Conservation (phyloP, 768 basidiomycete genomes). For the Auricularia sp. region DNA sequence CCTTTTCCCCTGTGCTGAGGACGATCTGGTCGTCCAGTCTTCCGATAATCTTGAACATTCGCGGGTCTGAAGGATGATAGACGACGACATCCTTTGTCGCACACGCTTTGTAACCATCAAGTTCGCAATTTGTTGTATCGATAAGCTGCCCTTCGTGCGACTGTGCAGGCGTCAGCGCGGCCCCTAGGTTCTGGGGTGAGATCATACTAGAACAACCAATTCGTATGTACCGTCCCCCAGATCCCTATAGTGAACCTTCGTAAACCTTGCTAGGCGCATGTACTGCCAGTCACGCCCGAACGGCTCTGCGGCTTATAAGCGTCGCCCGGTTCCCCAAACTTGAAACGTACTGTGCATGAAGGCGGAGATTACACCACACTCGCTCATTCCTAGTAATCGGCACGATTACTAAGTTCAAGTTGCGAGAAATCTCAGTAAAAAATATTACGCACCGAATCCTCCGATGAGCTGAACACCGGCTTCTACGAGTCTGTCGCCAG, state of each 20-base stretch:
- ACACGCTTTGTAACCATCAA: constrained; percentile 19
- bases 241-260: neutral
- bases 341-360: neutral
- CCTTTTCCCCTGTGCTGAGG: constrained; percentile 35
- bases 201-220: neutral
- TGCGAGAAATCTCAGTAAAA: neutral
- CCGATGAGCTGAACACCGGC: neutral
- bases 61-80: constrained; percentile 22
- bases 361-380: neutral
- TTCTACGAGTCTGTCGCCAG: constrained; percentile 16
- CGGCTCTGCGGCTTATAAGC: neutral
- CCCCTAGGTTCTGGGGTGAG: too few relatives aligned
- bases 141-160: constrained; percentile 11
- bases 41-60: constrained; percentile 28
- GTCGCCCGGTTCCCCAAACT: neutral
- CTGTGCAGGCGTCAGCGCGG: neutral
- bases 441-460: neutral
- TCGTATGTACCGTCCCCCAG: constrained; percentile 1
- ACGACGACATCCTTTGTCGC: neutral
- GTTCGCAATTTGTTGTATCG: constrained; percentile 22
- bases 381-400: neutral
- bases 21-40: constrained; percentile 34
- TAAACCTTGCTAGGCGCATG: neutral
- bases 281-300: neutral
- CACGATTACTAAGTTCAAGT: neutral